phyloP scores from a whole-genome alignment of 177 flowering plant genomes.

The Vitis hybrid region DNA sequence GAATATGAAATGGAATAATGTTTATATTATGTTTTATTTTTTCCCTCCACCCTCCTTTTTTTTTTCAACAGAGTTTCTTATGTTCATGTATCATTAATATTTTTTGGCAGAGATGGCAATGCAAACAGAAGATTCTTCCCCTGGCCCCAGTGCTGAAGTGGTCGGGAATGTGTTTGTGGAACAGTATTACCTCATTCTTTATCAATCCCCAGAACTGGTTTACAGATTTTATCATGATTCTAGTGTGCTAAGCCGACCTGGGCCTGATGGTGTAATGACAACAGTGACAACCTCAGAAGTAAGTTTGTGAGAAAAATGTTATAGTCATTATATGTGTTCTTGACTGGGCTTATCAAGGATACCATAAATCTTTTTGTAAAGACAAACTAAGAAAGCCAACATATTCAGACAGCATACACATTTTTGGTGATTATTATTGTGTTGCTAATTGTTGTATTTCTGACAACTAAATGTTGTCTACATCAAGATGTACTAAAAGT shows the following conservation, averaged over 20 bases:
- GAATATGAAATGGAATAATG: too few species aligned
- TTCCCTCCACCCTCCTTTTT: background rate
- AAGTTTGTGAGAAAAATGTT: background rate
- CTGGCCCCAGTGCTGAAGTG: background rate
- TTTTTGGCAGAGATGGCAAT: slow-evolving; percentile 22
- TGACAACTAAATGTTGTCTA: too few species aligned
- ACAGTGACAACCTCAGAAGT: slow-evolving; percentile 18
- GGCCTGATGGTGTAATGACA: slow-evolving; percentile 16
- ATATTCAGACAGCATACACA: too few species aligned
- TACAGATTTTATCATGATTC: slow-evolving; percentile 21
- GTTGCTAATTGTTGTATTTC: too few species aligned
- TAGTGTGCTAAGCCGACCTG: slow-evolving; percentile 24
- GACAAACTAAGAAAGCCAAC: too few species aligned
- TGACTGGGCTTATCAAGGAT: background rate
- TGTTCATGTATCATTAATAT: background rate
- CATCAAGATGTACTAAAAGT: too few species aligned
- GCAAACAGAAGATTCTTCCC: background rate
- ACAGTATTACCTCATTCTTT: slow-evolving; percentile 15
- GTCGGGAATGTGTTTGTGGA: slow-evolving; percentile 25
- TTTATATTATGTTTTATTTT: background rate
- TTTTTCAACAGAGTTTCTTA: background rate
- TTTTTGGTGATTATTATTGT: too few species aligned
- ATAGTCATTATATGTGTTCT: background rate
- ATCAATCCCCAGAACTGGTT: slow-evolving; percentile 8
- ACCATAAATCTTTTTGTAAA: background rate